Evolutionary conservation across 2,329 filamentous ascomycete species (phyloP), one percentile per base, ranked within the genome.

Genomic region (Didymella keratinophila): DNA sequence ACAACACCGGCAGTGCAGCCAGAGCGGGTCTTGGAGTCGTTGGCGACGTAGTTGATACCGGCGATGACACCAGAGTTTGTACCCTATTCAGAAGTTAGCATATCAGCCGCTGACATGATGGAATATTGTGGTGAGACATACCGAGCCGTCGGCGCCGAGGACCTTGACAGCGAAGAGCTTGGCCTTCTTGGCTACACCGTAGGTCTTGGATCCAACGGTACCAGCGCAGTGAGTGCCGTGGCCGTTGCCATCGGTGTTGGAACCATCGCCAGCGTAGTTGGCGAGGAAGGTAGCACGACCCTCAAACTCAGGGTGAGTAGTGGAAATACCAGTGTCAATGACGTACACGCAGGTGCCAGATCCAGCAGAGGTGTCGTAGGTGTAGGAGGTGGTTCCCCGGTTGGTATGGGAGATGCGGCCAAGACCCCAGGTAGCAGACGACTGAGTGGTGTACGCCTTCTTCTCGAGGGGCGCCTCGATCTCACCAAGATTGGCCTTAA

Each of bases 281-380:
- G 72, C 71, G 18, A 78, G 64, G 67, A 73, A 76, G 34, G 69
- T 74, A 32, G 76, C 76, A 64, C 76, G 76, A 47, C 74, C 73
- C 59, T 76, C 76, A 25, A 78, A 78, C 34, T 78, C 76, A 9
- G 72, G 52, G 74, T 90, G 88, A 6, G 80, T 78, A 36, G 78
- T 76, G 53, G 78, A 77, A 71, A 90, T 85, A 64, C 88, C 88
- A 6, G 87, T 89, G 74, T 90, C 88, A 39, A 90, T 83, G 23
- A 90, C 77, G 71, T 86, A 90, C 27, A 82, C 83, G 21, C 84
- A 87, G 67, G 76, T 76, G 54, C 65, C 63, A 30, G 65, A 61
- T 54, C 78, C 78, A 39, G 77, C 77, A 58, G 65, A 71, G 63
- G 59, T 65, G 57, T 80, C 78, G 64, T 79, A 80, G 39, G 70